These are phyloP conservation scores for Leersia perrieri DNA, from an alignment of 176 grass and related monocot species.

Conservation along the genomic window DNA sequence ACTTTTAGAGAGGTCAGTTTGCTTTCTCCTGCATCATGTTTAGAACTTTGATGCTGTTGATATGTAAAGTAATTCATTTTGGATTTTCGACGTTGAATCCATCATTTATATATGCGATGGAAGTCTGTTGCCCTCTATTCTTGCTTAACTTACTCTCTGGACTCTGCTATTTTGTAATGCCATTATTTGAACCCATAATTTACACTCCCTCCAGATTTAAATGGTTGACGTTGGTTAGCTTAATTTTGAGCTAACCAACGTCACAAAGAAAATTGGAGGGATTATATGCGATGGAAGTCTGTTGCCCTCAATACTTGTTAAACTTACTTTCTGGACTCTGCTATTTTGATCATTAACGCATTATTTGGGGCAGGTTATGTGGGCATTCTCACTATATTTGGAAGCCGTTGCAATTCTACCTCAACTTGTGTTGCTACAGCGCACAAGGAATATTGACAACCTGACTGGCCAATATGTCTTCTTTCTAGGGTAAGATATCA, in stretches of 20 bases:
- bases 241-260: too few relatives aligned
- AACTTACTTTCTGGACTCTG: background rate
- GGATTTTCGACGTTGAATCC: background rate
- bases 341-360: constrained; percentile 11
- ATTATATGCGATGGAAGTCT: too few relatives aligned
- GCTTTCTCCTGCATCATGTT: background rate
- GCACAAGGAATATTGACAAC: constrained; percentile 90
- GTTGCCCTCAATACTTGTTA: background rate
- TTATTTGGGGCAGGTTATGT: constrained; percentile 65
- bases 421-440: constrained; percentile 87
- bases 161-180: background rate
- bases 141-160: constrained; percentile 7
- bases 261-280: too few relatives aligned
- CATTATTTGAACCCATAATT: too few relatives aligned
- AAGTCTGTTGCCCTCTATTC: background rate
- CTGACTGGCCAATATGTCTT: constrained; percentile 98
- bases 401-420: constrained; percentile 96
- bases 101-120: constrained; percentile 7
- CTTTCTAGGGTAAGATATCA: constrained; percentile 87
- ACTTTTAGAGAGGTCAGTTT: constrained; percentile 75
- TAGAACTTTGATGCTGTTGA: background rate
- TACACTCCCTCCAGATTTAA: too few relatives aligned
- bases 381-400: constrained; percentile 93
- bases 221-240: too few relatives aligned
- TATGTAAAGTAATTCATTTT: background rate